phyloP scores from a whole-genome alignment of 306 rosid genomes.

The Lupinus albus region DNA sequence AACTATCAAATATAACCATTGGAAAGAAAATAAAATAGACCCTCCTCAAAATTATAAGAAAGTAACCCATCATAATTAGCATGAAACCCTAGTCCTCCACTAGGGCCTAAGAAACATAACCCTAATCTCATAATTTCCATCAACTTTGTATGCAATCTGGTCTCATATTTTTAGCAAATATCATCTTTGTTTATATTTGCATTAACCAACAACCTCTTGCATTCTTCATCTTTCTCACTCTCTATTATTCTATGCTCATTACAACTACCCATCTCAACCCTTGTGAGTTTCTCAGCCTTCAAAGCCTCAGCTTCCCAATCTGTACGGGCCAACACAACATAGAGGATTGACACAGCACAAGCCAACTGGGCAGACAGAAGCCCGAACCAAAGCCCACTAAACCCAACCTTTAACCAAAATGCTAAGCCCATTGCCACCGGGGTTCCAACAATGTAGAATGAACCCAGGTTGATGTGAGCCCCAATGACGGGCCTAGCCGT shows the following conservation, averaged over 20 bases:
- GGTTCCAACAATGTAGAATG: conserved; percentile 82
- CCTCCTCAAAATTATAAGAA: conserved; percentile 16
- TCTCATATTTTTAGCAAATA: conserved; percentile 43
- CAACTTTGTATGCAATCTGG: background rate
- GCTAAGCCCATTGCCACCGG: conserved; percentile 87
- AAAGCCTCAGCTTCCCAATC: conserved; percentile 90
- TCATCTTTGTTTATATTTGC: conserved; percentile 42
- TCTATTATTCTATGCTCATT: conserved; percentile 28
- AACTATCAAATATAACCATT: conserved; percentile 17
- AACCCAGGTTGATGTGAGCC: conserved; percentile 66
- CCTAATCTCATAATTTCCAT: conserved; percentile 27
- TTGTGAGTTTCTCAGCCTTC: conserved; percentile 60
- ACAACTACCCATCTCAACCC: conserved; percentile 43
- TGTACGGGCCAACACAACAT: conserved; percentile 61
- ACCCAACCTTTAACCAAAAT: conserved; percentile 71
- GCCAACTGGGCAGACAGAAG: conserved; percentile 83
- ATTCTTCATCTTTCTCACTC: conserved; percentile 52
- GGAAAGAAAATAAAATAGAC: background rate
- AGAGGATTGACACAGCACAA: conserved; percentile 72
- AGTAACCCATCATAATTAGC: conserved; percentile 13
- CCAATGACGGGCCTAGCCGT: conserved; percentile 78
- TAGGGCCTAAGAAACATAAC: conserved; percentile 2
- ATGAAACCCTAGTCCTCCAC: background rate
- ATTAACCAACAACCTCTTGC: conserved; percentile 45
- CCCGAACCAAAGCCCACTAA: conserved; percentile 90